phyloP scores from a whole-genome alignment of 148 eudicot genomes.

The Hydrangea macrophylla region DNA sequence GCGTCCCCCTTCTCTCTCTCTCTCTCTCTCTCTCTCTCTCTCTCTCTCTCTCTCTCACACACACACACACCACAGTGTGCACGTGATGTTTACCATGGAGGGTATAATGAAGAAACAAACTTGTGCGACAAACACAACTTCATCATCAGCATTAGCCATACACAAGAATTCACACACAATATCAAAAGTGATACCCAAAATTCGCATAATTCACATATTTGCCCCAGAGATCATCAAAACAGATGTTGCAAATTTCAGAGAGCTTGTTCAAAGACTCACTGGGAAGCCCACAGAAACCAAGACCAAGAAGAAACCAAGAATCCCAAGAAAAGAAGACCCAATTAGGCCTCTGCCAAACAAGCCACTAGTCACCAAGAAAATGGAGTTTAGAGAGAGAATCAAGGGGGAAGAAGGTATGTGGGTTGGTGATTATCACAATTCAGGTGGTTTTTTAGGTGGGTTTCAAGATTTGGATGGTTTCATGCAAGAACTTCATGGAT shows the following conservation, averaged over 20 bases:
- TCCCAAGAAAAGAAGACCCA: constrained; percentile 1
- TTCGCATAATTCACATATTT: constrained; percentile 68
- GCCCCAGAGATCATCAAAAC: constrained; percentile 81
- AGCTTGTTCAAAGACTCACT: constrained; percentile 69
- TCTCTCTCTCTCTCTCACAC: too few species aligned
- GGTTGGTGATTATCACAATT: constrained; percentile 24
- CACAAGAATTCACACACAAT: constrained; percentile 50
- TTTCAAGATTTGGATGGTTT: constrained; percentile 53
- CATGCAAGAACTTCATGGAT: constrained; percentile 45
- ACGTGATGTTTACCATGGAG: constrained; percentile 5
- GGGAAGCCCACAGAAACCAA: constrained; percentile 45
- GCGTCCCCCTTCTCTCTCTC: neutral
- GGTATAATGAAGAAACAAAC: constrained; percentile 21
- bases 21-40: neutral
- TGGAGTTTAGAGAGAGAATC: constrained; percentile 29
- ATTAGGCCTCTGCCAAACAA: neutral
- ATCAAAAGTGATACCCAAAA: constrained; percentile 60
- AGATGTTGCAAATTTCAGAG: constrained; percentile 64
- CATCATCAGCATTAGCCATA: constrained; percentile 46
- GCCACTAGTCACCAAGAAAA: constrained; percentile 13
- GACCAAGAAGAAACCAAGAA: constrained; percentile 9
- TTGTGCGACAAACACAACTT: constrained; percentile 15
- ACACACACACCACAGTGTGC: too few species aligned
- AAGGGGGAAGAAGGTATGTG: constrained; percentile 48
- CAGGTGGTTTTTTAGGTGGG: constrained; percentile 44